These are phyloP conservation scores for Yarrowia divulgata DNA, from an alignment of 805 yeast species.

Conservation along the genomic window DNA sequence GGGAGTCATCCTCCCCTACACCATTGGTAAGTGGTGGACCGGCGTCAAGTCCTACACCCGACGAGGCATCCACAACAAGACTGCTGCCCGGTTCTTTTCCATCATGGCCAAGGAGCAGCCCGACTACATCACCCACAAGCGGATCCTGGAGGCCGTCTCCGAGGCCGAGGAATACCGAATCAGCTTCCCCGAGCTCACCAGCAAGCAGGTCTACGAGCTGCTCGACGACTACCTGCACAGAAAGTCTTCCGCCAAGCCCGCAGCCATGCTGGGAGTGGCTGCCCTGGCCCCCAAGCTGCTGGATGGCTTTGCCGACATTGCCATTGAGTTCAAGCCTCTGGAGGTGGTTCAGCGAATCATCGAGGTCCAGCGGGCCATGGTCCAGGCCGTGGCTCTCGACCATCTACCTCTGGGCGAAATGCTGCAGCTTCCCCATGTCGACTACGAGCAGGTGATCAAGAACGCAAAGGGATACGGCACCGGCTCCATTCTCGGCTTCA, in stretches of 20 bases:
- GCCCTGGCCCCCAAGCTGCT: constrained; percentile 70
- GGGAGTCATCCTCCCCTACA: constrained; percentile 77
- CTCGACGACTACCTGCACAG: constrained; percentile 68
- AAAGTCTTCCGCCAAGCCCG: constrained; percentile 55
- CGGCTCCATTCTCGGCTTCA: constrained; percentile 25
- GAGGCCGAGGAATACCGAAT: constrained; percentile 69
- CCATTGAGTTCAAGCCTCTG: constrained; percentile 76
- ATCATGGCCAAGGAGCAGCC: constrained; percentile 68
- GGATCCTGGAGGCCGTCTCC: constrained; percentile 65
- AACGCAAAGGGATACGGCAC: constrained; percentile 37
- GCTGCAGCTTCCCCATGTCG: constrained; percentile 81
- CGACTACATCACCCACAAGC: constrained; percentile 61
- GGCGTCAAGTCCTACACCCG: constrained; percentile 80
- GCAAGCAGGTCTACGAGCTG: constrained; percentile 59
- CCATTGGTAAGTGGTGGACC: constrained; percentile 92
- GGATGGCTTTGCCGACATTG: constrained; percentile 78
- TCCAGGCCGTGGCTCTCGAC: constrained; percentile 73
- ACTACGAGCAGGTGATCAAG: constrained; percentile 52
- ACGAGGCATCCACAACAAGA: constrained; percentile 78
- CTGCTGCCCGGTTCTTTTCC: constrained; percentile 82
- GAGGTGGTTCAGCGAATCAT: constrained; percentile 67
- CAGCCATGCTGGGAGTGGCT: constrained; percentile 54
- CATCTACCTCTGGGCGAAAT: constrained; percentile 63
- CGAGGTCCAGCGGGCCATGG: constrained; percentile 71
- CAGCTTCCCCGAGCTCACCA: constrained; percentile 54